These are phyloP conservation scores for Actinomucor elegans DNA, from an alignment of 371 early-diverging fungal genomes.

Conservation along the genomic window DNA sequence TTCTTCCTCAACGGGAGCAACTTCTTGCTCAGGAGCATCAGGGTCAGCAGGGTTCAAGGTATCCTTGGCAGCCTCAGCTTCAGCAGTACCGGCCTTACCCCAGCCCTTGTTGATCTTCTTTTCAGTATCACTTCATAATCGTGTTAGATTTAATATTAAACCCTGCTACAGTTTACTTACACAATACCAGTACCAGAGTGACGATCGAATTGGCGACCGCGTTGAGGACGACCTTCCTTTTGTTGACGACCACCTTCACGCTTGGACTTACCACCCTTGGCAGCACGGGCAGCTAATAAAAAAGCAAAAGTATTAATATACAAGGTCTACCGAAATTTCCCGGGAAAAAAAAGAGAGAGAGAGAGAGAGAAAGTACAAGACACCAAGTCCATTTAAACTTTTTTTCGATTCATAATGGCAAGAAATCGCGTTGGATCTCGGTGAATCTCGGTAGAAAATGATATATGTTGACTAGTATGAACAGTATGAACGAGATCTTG, in stretches of 20 bases:
- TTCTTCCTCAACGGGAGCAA: conserved; percentile 61
- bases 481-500: neutral
- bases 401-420: neutral
- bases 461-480: too few species aligned
- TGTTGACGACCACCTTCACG: conserved; percentile 38
- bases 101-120: conserved; percentile 86
- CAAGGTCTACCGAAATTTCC: too few species aligned
- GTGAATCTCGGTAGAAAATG: too few species aligned
- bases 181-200: conserved; percentile 73
- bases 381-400: neutral
- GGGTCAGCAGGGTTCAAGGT: conserved; percentile 34
- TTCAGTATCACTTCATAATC: conserved; percentile 58
- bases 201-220: conserved; percentile 77
- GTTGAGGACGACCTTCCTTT: conserved; percentile 50
- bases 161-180: conserved; percentile 41
- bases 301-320: neutral
- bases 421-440: too few species aligned
- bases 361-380: neutral
- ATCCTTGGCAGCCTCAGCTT: conserved; percentile 47
- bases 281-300: conserved; percentile 8
- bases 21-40: conserved; percentile 45
- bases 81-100: conserved; percentile 63
- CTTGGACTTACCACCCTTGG: conserved; percentile 16
- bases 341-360: too few species aligned
- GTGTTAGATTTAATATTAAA: neutral